Conservation (phyloP, 768 basidiomycete species). For the Epithele typhae region DNA sequence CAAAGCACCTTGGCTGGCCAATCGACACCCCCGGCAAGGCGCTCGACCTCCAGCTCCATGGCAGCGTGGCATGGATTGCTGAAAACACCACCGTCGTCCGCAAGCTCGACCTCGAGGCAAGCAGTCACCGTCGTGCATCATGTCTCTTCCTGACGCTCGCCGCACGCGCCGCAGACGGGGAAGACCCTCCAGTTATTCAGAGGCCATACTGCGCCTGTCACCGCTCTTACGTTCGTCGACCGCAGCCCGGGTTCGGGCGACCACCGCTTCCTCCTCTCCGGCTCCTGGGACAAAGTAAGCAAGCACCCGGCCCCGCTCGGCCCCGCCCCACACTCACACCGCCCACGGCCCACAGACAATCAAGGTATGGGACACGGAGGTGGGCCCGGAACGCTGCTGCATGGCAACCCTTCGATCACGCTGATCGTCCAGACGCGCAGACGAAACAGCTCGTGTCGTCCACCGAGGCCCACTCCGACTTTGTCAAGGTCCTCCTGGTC, state of each 20-base stretch:
- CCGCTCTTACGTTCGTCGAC: slow-evolving; percentile 68
- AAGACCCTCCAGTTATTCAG: slow-evolving; percentile 70
- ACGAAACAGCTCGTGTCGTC: slow-evolving; percentile 66
- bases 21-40: slow-evolving; percentile 75
- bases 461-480: slow-evolving; percentile 80
- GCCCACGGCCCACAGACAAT: slow-evolving; percentile 55
- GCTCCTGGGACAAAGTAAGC: slow-evolving; percentile 87
- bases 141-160: too few species aligned
- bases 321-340: slow-evolving; percentile 7
- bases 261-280: slow-evolving; percentile 67
- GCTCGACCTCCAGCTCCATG: slow-evolving; percentile 61
- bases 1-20: slow-evolving; percentile 71
- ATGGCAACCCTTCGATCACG: neutral
- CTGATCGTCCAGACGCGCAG: slow-evolving; percentile 33
- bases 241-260: slow-evolving; percentile 34
- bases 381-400: slow-evolving; percentile 30
- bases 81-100: slow-evolving; percentile 77
- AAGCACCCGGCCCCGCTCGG: neutral
- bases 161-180: slow-evolving; percentile 71
- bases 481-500: slow-evolving; percentile 80
- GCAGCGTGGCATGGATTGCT: slow-evolving; percentile 76
- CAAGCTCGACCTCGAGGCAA: slow-evolving; percentile 74
- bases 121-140: too few species aligned
- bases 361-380: slow-evolving; percentile 79
- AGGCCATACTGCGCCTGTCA: slow-evolving; percentile 89